Percentiles rank a stretch among this genome's conserved stretches.
Evolutionary conservation across 345 rosid species (phyloP).

Genomic region (Turritis glabra): DNA sequence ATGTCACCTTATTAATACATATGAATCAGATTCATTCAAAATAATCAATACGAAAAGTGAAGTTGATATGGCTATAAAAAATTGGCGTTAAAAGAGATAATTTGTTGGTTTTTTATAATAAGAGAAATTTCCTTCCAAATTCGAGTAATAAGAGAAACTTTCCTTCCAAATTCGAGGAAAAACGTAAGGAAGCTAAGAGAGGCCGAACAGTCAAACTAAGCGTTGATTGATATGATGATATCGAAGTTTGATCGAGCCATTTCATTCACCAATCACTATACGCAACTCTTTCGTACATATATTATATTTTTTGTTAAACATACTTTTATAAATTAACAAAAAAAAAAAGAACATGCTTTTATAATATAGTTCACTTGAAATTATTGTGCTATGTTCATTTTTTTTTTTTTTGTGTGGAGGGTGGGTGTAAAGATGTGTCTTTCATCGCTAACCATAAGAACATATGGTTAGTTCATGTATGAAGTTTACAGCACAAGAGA

Average conservation of each 20-base stretch:
- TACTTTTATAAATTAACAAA: no score
- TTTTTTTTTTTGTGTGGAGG: no score
- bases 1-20: background rate
- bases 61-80: background rate
- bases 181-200: background rate
- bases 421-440: no score
- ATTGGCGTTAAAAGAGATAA: background rate
- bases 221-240: slow-evolving; percentile 22
- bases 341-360: no score
- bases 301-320: background rate
- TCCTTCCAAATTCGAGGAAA: slow-evolving; percentile 24
- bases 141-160: background rate
- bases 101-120: background rate
- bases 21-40: background rate
- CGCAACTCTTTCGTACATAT: slow-evolving; percentile 1
- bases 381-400: no score
- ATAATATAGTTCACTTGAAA: no score
- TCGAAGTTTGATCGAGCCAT: slow-evolving; percentile 23
- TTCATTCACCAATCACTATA: slow-evolving; percentile 1
- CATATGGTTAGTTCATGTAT: no score
- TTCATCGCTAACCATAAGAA: no score
- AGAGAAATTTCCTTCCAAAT: no score
- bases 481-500: no score
- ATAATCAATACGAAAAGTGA: no score
- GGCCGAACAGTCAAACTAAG: slow-evolving; percentile 35